Evolutionary conservation across 495 filamentous ascomycete genomes (phyloP).

Genomic region (Podospora sp.): DNA sequence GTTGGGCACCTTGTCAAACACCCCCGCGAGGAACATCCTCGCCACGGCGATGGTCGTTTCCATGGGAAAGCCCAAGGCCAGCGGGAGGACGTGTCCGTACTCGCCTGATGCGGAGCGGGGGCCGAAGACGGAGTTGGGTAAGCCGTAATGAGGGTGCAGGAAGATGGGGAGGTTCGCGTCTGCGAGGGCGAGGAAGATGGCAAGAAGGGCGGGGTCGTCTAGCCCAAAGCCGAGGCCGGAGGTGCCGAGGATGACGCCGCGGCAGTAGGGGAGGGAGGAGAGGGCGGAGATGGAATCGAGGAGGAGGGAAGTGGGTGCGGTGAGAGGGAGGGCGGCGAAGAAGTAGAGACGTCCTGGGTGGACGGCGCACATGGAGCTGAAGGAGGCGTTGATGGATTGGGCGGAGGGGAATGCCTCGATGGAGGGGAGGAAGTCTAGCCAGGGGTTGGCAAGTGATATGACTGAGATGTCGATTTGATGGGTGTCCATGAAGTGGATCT

Average conservation of each 20-base stretch:
- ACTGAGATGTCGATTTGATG: conserved; percentile 83
- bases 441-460: conserved; percentile 91
- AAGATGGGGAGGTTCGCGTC: conserved; percentile 69
- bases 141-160: conserved; percentile 91
- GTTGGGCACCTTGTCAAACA: conserved; percentile 77
- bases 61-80: conserved; percentile 87
- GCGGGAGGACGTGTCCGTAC: conserved; percentile 86
- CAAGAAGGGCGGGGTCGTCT: conserved; percentile 73
- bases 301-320: conserved; percentile 61
- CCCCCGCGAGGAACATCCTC: conserved; percentile 79
- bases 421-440: conserved; percentile 82
- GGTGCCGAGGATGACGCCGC: conserved; percentile 87
- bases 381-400: conserved; percentile 71
- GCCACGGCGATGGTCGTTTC: conserved; percentile 93
- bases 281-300: conserved; percentile 67
- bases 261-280: conserved; percentile 63
- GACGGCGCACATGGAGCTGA: conserved; percentile 65
- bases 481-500: conserved; percentile 82
- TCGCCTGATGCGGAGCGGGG: conserved; percentile 55
- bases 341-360: conserved; percentile 68
- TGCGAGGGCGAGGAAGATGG: conserved; percentile 70
- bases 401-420: conserved; percentile 64
- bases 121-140: conserved; percentile 79
- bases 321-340: conserved; percentile 81
- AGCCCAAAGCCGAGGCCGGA: conserved; percentile 78